These are phyloP conservation scores for Dianthus caryophyllus DNA, from an alignment of 148 eudicot species.

Conservation along the genomic window DNA sequence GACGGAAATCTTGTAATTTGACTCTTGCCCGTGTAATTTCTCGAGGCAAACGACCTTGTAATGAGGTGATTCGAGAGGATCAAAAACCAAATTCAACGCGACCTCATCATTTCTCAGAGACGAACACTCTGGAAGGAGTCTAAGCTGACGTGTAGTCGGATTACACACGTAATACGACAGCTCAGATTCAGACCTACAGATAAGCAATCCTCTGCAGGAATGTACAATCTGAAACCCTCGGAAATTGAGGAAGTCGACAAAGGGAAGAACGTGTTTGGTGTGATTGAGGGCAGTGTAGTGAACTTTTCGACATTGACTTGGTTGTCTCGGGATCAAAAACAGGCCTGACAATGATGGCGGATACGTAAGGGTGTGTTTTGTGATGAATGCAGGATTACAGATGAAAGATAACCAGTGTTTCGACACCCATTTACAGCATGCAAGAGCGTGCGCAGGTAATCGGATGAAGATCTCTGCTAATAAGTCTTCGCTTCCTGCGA, in stretches of 20 bases:
- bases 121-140: conserved; percentile 16
- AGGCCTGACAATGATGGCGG: conserved; percentile 20
- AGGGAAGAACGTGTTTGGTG: neutral
- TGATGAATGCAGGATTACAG: conserved; percentile 1
- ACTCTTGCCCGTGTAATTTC: neutral
- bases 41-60: conserved; percentile 22
- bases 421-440: conserved; percentile 10
- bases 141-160: conserved; percentile 8
- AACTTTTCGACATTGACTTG: neutral
- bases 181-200: conserved; percentile 18
- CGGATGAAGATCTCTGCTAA: conserved; percentile 11
- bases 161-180: conserved; percentile 15
- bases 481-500: conserved; percentile 23
- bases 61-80: conserved; percentile 18
- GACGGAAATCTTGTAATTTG: conserved; percentile 5
- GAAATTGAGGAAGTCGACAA: conserved; percentile 14
- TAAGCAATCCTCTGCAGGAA: conserved; percentile 20
- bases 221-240: conserved; percentile 15
- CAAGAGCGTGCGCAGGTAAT: conserved; percentile 15
- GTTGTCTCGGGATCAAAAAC: conserved; percentile 22
- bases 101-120: neutral
- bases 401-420: conserved; percentile 14
- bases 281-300: conserved; percentile 2
- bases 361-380: conserved; percentile 4
- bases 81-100: conserved; percentile 14